Base-by-base conservation (phyloP, 345 rosid species). In the Citrus medica region DNA sequence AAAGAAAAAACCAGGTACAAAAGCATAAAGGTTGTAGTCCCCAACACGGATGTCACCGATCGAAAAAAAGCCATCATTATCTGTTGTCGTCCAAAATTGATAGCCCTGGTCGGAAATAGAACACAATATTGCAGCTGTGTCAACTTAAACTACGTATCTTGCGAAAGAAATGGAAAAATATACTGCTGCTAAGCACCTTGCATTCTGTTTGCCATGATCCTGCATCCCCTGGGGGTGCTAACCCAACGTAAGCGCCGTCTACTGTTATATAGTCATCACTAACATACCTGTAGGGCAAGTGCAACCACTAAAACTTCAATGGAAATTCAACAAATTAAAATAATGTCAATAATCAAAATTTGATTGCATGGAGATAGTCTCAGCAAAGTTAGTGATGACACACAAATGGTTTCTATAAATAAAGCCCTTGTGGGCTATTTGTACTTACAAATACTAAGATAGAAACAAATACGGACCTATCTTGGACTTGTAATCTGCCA, bases 131-230 rank as follows among this genome's bases (percentile, higher is more conserved):
- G 35, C 13, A 13, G 33, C 22, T n/a, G 24, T 22, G 38, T 60
- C 4, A 74, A 42, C 17, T 17, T 69, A 5, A 69, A 69, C 22
- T 7, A 3, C 0, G 4, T 65, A 19, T n/a, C 3, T 63, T 10
- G 67, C 5, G 2, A 28, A 63, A 63, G 27, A 25, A 63, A 25
- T 14, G 35, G 9, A 51, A 30, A 10, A 55, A 71, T 5, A 16
- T 25, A 48, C 19, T 6, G 19, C 37, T 24, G 60, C 28, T 48
- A 53, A 5, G 61, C 62, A 86, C 97, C 86, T 93, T 95, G 82
- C 87, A 79, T 84, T 93, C 99, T 25, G 40, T 81, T 85, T 93
- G 97, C 99, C 99, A 95, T 5, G 96, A 90, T 56, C 97, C 99
- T 24, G 70, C 76, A 6, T 90, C 96, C 53, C 97, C 99, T 7